These are phyloP conservation scores for Vigna reflexopilosa DNA, from an alignment of 306 rosid species.

Conservation along the genomic window DNA sequence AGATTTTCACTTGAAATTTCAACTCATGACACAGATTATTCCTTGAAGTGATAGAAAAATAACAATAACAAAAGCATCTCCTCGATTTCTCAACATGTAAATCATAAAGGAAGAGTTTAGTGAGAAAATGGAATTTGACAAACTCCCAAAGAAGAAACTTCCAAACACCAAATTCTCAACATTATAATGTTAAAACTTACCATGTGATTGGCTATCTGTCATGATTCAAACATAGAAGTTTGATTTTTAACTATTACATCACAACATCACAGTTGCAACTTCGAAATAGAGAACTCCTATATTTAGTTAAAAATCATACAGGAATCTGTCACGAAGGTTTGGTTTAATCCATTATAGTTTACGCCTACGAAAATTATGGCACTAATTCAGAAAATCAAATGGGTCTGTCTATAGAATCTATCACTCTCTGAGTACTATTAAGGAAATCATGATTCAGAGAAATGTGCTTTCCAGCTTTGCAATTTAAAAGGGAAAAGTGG, in stretches of 20 bases:
- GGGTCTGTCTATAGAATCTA: conserved; percentile 33
- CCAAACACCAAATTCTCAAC: not conserved
- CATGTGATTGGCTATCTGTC: conserved; percentile 41
- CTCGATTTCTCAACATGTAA: not conserved
- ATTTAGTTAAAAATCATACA: not conserved
- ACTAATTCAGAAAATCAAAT: conserved; percentile 30
- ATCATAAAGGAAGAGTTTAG: not conserved
- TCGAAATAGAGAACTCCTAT: conserved; percentile 1
- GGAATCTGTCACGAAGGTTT: not conserved
- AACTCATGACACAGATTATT: not conserved
- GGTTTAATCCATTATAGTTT: conserved; percentile 29
- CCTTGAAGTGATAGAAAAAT: conserved; percentile 27
- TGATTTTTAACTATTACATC: conserved; percentile 28
- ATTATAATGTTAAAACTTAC: conserved; percentile 11
- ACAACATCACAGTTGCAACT: not conserved
- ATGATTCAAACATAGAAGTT: not conserved
- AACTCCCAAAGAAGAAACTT: conserved; percentile 37
- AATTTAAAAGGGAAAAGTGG: conserved; percentile 43
- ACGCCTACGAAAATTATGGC: conserved; percentile 31
- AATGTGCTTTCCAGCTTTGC: conserved; percentile 54
- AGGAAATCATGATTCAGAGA: conserved; percentile 52
- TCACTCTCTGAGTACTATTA: conserved; percentile 41
- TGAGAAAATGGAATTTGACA: conserved; percentile 20
- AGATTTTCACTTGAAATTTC: conserved; percentile 11
- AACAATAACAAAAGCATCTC: conserved; percentile 9